Evolutionary conservation across 768 basidiomycete genomes (phyloP), one percentile per base, ranked within the genome.

Genomic region (Rhizopogon sp.): DNA sequence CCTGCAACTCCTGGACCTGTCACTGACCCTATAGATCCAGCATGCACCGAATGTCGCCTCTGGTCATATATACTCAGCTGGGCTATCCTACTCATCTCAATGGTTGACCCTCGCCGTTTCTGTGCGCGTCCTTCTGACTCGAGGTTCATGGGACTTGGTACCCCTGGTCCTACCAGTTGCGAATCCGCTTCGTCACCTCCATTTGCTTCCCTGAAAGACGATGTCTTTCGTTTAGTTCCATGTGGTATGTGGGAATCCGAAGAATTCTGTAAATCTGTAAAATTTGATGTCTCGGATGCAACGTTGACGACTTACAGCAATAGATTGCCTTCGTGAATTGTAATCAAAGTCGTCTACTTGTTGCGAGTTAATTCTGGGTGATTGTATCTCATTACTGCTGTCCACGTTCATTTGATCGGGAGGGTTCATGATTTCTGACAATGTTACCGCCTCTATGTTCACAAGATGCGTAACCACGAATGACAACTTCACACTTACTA

Each of bases 191-290:
- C 88, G 60, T 85, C 84, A 46, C 77, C 77, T 31, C 79, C 73
- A 20, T 80, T 73, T 25, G 68, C 68, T 50, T 72, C 72, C 54
- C 81, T 78, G 75, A 89, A 88, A 59, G 78, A 74, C 22, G 90
- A 90, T 77, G 90, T 85, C 73, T 93, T 93, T 61, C 91, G 81
- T 69, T 93, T 93, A 55, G 82, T 84, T 51, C 89, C 88, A 63
- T 84, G 83, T 1, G 75, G 68, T 9, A 72, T 65, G 20, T 75
- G 72, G 37, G 74, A 70, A 60, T 77, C 75, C 50, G 74, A 70
- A 42, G 68, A 70, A 33, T 61, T 71, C 68, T 70, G 59, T 50
- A 43, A 31, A 62, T 35, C 50, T 22, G 47, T 56, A 9, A 55
- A 6, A 28, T 8, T 37, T 25, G 13, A 52, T 31, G 25, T 53